Conservation (phyloP, 169 alveolate species). For the Plasmodium chabaudi region DNA sequence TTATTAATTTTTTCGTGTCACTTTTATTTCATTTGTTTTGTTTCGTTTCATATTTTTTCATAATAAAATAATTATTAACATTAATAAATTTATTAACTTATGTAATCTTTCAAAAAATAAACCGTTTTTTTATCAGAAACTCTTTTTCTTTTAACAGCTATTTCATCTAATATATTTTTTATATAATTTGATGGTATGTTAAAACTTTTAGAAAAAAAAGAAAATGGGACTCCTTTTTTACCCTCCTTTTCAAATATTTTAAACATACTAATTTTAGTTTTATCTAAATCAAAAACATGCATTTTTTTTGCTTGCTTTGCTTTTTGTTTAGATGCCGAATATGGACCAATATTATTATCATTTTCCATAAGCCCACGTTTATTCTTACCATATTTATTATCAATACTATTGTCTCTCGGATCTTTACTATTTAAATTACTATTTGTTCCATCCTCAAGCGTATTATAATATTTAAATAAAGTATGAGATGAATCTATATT, state of each 20-base stretch:
- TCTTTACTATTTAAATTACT: conserved; percentile 4
- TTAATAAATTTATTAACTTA: conserved; percentile 4
- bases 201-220: conserved; percentile 66
- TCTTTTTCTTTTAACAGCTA: conserved; percentile 66
- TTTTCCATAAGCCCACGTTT: conserved; percentile 32
- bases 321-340: conserved; percentile 54
- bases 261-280: conserved; percentile 74
- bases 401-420: background rate
- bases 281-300: conserved; percentile 67
- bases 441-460: conserved; percentile 19
- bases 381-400: conserved; percentile 18
- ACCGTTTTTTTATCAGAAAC: conserved; percentile 59
- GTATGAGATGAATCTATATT: conserved; percentile 71
- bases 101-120: conserved; percentile 52
- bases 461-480: conserved; percentile 58
- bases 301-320: conserved; percentile 60
- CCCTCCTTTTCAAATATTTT: conserved; percentile 73
- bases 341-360: conserved; percentile 11
- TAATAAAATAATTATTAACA: too few species aligned
- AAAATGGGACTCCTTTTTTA: conserved; percentile 74
- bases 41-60: too few species aligned
- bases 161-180: conserved; percentile 69
- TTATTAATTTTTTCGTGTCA: too few species aligned
- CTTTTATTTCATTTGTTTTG: too few species aligned
- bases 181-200: conserved; percentile 62